Evolutionary conservation across 2,329 filamentous ascomycete genomes (phyloP), one percentile per base, ranked within the genome.

Genomic region (Cytospora mali): DNA sequence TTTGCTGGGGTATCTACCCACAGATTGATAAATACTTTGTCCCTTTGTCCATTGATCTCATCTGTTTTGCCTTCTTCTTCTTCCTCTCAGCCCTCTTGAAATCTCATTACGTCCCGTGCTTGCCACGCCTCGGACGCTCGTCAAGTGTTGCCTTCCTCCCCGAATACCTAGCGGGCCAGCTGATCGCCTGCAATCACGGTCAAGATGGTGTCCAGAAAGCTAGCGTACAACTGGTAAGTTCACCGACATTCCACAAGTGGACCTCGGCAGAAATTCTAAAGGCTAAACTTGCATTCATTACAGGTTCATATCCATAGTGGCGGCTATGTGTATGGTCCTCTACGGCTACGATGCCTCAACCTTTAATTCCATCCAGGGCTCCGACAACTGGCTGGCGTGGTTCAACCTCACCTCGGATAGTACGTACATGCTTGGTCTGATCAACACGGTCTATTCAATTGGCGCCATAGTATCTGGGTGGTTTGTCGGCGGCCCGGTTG

Each of bases 271-370:
- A 16, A n/a, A 1, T 4, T 7, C 48, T 50, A n/a, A 13, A 27
- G 16, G 53, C 52, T 53, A 6, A 21, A 33, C n/a, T 4, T 14
- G 13, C 14, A 28, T 11, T 48, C 4, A 56, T 27, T 11, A 50
- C 59, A 84, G 85, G 86, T 90, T 88, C 77, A 85, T 89, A 67
- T 88, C 86, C 64, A 78, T 89, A 56, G 85, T 90, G 67, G 88
- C 88, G 62, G 88, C 88, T 70, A 86, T 87, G 73, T 90, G 87
- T 73, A 91, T 91, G 88, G 87, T 90, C 25, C 80, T 91, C 51
- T 91, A 90, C 72, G 88, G 88, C 62, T 91, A 91, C 72, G 88
- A 91, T 80, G 87, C 88, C 1, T 89, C 87, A 42, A 88, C 90
- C 53, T 91, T 87, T 79, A 91, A 91, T 73, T 87, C 88, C 6